A percentile compares a stretch with the other conserved stretches of the same genome.
phyloP scores from a whole-genome alignment of 2,329 filamentous ascomycete genomes.

The Curvularia sp. region DNA sequence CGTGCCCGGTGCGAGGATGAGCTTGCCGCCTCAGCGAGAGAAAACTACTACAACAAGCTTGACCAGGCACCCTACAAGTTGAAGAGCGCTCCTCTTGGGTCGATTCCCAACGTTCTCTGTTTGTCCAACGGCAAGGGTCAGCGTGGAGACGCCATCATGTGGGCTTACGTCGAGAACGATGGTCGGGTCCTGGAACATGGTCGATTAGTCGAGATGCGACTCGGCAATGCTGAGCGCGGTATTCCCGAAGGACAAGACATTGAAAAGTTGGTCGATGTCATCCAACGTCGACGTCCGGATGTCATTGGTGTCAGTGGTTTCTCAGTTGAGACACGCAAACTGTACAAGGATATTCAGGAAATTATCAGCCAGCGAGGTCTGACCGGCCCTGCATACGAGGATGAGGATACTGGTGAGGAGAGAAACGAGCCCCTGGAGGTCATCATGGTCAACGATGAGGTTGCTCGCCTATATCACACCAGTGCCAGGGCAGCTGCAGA shows the following conservation, averaged over 20 bases:
- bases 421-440: conserved; percentile 84
- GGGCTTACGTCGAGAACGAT: conserved; percentile 93
- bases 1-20: conserved; percentile 91
- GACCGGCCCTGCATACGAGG: conserved; percentile 80
- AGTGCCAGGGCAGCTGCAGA: conserved; percentile 80
- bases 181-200: conserved; percentile 88
- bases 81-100: conserved; percentile 88
- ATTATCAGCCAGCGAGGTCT: conserved; percentile 80
- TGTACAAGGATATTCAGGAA: conserved; percentile 81
- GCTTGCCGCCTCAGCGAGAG: conserved; percentile 84
- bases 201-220: conserved; percentile 79
- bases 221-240: conserved; percentile 70
- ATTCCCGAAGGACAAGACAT: conserved; percentile 70
- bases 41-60: conserved; percentile 86
- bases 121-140: conserved; percentile 86
- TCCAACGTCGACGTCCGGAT: conserved; percentile 83
- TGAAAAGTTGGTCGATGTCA: conserved; percentile 77
- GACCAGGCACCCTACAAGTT: conserved; percentile 97
- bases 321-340: conserved; percentile 82
- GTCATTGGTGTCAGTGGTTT: conserved; percentile 90
- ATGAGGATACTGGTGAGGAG: conserved; percentile 73
- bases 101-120: conserved; percentile 83
- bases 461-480: conserved; percentile 94
- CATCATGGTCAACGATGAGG: conserved; percentile 92
- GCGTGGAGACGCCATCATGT: conserved; percentile 81